A percentile compares a stretch with the other conserved stretches of the same genome.
Evolutionary conservation across 441 rosid species (phyloP).

Genomic region (Adansonia grandidieri): DNA sequence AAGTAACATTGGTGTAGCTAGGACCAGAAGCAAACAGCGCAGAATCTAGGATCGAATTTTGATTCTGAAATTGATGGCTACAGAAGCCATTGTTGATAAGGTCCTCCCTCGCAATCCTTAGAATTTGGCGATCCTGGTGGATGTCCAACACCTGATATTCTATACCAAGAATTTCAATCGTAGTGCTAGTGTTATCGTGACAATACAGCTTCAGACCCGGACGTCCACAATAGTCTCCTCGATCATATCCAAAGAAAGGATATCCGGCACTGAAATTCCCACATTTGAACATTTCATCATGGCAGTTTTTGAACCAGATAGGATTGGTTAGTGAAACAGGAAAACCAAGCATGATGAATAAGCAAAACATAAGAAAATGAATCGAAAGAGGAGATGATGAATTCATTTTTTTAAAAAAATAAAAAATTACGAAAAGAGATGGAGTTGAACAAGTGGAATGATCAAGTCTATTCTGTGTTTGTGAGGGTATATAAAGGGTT

Average conservation of each 20-base stretch:
- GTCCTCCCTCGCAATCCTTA: too few species aligned
- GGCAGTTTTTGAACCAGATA: conserved; percentile 22
- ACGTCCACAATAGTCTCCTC: conserved; percentile 36
- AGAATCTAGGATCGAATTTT: not conserved
- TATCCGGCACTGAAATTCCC: conserved; percentile 36
- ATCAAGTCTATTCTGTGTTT: too few species aligned
- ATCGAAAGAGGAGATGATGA: too few species aligned
- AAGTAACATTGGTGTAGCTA: not conserved
- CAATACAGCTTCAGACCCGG: conserved; percentile 37
- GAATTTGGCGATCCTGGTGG: not conserved
- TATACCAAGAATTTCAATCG: not conserved
- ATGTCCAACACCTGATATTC: not conserved
- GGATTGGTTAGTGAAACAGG: too few species aligned
- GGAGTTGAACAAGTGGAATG: too few species aligned
- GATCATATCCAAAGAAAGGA: conserved; percentile 51
- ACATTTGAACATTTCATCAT: conserved; percentile 31
- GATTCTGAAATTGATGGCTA: not conserved
- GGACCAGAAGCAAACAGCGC: not conserved
- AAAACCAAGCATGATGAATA: too few species aligned
- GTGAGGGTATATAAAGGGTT: too few species aligned
- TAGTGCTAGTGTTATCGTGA: conserved; percentile 19
- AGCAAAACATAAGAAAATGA: too few species aligned
- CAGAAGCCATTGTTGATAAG: too few species aligned
- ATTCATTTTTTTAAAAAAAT: too few species aligned
- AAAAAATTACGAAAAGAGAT: too few species aligned